Percentiles rank a stretch among this genome's conserved stretches.
Conservation (phyloP, 106 monocot species). For the Platanthera guangdongensis region DNA sequence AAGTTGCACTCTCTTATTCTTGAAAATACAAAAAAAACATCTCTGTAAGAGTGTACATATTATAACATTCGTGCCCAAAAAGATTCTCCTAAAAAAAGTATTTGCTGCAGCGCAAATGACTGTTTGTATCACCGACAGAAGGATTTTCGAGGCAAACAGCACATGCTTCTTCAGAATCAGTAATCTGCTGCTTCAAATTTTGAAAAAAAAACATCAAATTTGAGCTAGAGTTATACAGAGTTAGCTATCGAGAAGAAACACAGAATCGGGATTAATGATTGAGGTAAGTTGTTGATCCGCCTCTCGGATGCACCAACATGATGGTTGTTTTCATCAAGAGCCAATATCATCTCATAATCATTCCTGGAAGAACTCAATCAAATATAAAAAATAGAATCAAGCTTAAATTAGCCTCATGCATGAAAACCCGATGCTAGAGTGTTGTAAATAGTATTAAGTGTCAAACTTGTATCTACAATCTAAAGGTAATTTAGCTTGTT, state of each 20-base stretch:
- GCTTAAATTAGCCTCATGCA: neutral
- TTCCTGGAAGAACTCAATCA: slow-evolving; percentile 16
- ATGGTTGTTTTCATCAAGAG: slow-evolving; percentile 74
- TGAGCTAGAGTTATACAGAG: neutral
- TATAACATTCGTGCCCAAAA: no score
- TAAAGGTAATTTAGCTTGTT: no score
- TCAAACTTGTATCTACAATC: no score
- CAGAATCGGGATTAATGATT: slow-evolving; percentile 65
- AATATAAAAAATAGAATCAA: neutral
- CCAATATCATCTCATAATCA: slow-evolving; percentile 87
- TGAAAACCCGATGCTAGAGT: no score
- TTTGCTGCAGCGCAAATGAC: no score
- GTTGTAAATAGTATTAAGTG: no score
- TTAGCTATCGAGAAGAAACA: neutral
- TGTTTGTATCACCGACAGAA: slow-evolving; percentile 47
- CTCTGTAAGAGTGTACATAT: no score
- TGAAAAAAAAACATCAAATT: neutral
- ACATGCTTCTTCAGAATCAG: slow-evolving; percentile 56
- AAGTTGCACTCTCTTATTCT: no score
- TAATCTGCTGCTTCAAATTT: slow-evolving; percentile 14
- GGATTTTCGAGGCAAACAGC: slow-evolving; percentile 72
- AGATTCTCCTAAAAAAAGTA: no score
- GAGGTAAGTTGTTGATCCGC: slow-evolving; percentile 80
- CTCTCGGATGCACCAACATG: slow-evolving; percentile 60
- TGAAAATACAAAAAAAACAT: no score